Evolutionary conservation across 139 green algal genomes (phyloP).

Genomic region (Eudorina sp.): DNA sequence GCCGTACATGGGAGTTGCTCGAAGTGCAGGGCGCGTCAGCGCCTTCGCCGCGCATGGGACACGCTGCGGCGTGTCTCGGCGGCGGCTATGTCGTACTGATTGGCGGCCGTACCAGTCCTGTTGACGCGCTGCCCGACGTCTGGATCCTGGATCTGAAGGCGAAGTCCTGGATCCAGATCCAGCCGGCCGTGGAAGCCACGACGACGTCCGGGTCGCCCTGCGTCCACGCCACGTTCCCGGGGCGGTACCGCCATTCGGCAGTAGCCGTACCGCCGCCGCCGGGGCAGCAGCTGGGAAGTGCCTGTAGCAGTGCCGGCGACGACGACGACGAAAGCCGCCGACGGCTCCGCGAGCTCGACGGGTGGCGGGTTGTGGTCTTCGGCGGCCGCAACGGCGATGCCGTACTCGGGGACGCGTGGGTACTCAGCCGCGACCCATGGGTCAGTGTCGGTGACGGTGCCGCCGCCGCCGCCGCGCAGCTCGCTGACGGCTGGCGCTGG

Average conservation of each 20-base stretch:
- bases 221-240: slow-evolving; percentile 20
- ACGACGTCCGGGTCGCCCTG: not conserved
- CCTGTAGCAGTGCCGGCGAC: not conserved
- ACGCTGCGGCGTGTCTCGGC: slow-evolving; percentile 33
- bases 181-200: not conserved
- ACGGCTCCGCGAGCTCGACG: not conserved
- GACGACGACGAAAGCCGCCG: not conserved
- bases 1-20: slow-evolving; percentile 21
- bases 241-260: slow-evolving; percentile 56
- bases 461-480: not conserved
- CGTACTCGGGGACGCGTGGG: slow-evolving; percentile 51
- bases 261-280: slow-evolving; percentile 35
- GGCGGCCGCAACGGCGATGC: slow-evolving; percentile 42
- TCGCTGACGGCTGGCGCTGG: slow-evolving; percentile 40
- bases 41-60: slow-evolving; percentile 50
- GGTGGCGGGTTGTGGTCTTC: slow-evolving; percentile 51
- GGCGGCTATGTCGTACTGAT: slow-evolving; percentile 55
- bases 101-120: slow-evolving; percentile 62
- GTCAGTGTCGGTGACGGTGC: not conserved
- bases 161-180: not conserved
- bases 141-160: slow-evolving; percentile 58
- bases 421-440: slow-evolving; percentile 23
- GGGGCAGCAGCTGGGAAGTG: not conserved
- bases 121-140: slow-evolving; percentile 59
- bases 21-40: not conserved